Conservation (phyloP, 768 basidiomycete genomes). For the Suillus fuscotomentosus region DNA sequence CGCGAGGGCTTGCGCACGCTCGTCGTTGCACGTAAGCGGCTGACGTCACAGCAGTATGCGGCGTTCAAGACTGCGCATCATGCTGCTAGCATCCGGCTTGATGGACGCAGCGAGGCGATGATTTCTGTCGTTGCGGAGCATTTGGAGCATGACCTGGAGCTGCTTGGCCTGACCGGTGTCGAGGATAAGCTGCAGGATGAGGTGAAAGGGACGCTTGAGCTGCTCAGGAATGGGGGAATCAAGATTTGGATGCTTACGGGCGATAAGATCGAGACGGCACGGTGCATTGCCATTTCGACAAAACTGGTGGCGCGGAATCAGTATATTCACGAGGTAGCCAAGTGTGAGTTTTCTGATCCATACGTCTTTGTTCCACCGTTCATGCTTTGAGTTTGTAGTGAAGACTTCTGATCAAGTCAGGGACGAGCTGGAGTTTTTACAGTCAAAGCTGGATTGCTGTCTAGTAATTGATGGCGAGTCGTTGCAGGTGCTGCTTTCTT, state of each 20-base stretch:
- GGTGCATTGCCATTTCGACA: slow-evolving; percentile 96
- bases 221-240: slow-evolving; percentile 92
- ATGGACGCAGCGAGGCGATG: slow-evolving; percentile 83
- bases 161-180: slow-evolving; percentile 95
- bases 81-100: slow-evolving; percentile 75
- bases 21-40: slow-evolving; percentile 82
- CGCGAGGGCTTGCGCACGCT: slow-evolving; percentile 93
- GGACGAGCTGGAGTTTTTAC: slow-evolving; percentile 88
- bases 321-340: slow-evolving; percentile 96
- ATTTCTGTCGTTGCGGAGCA: slow-evolving; percentile 66
- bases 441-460: slow-evolving; percentile 95
- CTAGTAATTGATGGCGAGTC: slow-evolving; percentile 98
- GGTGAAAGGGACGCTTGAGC: slow-evolving; percentile 89
- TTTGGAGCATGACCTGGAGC: slow-evolving; percentile 87
- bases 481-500: slow-evolving; percentile 61
- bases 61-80: slow-evolving; percentile 74
- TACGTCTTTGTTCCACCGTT: slow-evolving; percentile 1
- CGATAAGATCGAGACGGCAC: slow-evolving; percentile 98
- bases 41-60: slow-evolving; percentile 66
- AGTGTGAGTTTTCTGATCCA: slow-evolving; percentile 48
- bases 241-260: slow-evolving; percentile 99
- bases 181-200: slow-evolving; percentile 99
- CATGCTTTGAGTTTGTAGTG: slow-evolving; percentile 48
- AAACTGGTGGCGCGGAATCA: slow-evolving; percentile 95
- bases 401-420: slow-evolving; percentile 80